Base-by-base conservation (phyloP, 1,139 yeast species). In the Arxiozyma slooffiae region DNA sequence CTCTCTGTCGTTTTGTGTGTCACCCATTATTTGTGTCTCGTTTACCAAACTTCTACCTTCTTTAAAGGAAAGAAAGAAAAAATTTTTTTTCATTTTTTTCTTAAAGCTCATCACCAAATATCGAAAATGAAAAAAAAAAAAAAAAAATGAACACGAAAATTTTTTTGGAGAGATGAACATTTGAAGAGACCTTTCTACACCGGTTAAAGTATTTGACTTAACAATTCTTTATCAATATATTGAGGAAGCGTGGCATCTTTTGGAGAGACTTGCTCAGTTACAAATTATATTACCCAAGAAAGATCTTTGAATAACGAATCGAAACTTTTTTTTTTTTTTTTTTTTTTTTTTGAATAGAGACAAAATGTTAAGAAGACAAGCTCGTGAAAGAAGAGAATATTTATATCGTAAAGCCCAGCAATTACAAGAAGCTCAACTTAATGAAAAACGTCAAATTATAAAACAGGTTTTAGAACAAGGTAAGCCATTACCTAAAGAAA, bases 351-450 rank as follows among this genome's bases (percentile, higher is more conserved):
- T 17, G 7, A 17, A 38, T 38, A 17, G 21, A 38, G 21, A 7
- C 22, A 53, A 20, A 21, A 75, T 75, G 96, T 74, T 88, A 54
- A 79, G 98, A 71, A 81, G 86, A 73, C 95, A 89, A 65, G 96
- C 97, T 20, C 81, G 97, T 72, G 97, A 90, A 68, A 79, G 97
- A 73, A 80, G 95, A 69, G 97, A 92, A 63, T 92, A 89, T 62
- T 75, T 90, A 43, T 92, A 87, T 72, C 78, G 90, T 51, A 89
- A 90, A 66, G 86, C 96, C 0, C 80, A 87, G 45, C 95, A 88
- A 64, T 77, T 90, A 38, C 96, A 94, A 67, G 97, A 92, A 57
- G 85, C 96, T 18, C 80, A 85, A 38, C 76, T 85, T 45, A 82
- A 85, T 20, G 92, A 87, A 62, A 90, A 90, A 67, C 77, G 98